Percentiles rank a stretch among this genome's conserved stretches.
Evolutionary conservation across 2,329 filamentous ascomycete genomes (phyloP).

Genomic region (Cladosporium halotolerans): DNA sequence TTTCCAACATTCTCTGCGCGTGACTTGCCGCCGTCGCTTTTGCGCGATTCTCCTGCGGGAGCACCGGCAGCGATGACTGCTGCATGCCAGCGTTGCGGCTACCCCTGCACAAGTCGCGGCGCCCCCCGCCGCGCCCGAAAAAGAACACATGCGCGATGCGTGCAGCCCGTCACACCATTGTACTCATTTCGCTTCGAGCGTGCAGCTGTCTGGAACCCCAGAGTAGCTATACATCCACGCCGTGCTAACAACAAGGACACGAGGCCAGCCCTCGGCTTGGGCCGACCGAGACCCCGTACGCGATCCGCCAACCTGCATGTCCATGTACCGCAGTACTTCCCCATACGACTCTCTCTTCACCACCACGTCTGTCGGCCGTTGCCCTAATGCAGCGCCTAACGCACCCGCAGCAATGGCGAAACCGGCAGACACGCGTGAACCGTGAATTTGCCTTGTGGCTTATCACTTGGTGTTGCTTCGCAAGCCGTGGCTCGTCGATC

Average conservation of each 20-base stretch:
- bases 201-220: background rate
- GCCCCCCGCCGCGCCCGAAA: slow-evolving; percentile 3
- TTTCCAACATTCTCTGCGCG: background rate
- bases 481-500: slow-evolving; percentile 1
- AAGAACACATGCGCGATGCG: background rate
- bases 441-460: slow-evolving; percentile 1
- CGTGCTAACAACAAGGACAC: background rate
- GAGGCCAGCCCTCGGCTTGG: slow-evolving; percentile 5
- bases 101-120: slow-evolving; percentile 1
- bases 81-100: background rate
- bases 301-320: background rate
- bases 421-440: background rate
- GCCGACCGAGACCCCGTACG: slow-evolving; percentile 9
- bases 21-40: background rate
- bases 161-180: slow-evolving; percentile 11
- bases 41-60: background rate
- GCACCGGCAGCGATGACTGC: background rate
- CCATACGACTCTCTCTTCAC: slow-evolving; percentile 1
- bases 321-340: background rate
- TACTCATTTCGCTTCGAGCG: slow-evolving; percentile 11
- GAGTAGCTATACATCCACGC: too few species aligned
- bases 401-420: background rate
- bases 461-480: slow-evolving; percentile 1
- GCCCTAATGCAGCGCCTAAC: slow-evolving; percentile 3
- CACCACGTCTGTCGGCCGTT: slow-evolving; percentile 5